Evolutionary conservation across 202 grass and related monocot species (phyloP), one percentile per base, ranked within the genome.

Genomic region (Zizania palustris): DNA sequence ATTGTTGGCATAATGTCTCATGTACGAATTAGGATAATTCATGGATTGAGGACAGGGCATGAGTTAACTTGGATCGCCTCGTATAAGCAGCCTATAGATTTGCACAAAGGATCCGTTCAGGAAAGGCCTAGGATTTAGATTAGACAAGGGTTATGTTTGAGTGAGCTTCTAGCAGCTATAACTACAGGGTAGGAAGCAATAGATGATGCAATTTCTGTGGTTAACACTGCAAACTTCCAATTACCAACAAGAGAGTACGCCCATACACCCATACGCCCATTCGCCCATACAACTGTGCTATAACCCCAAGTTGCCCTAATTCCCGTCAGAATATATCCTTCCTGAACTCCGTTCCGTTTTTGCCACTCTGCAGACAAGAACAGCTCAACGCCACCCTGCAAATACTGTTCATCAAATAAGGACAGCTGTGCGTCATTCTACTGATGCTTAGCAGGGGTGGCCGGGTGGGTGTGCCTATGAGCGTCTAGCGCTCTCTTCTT

Each of bases 291-390:
- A 28, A 28, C 28, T 28, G 0, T 28, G 28, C 28, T 28, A 28
- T 28, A 28, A 28, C 71, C n/a, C 59, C 38, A 45, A 67, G 48
- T 44, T 78, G 73, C 76, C 75, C 50, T 38, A 72, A 81, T 63
- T 77, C 80, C 93, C 77, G 71, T 80, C 63, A 63, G 61, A 50
- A 85, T 28, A 28, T 28, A 28, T 81, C 78, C 35, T 39, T 73
- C 58, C 45, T 60, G 14, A 56, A 15, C 78, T 42, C 85, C 85
- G 88, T 93, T 89, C 90, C 81, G 83, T 91, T 93, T 89, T 77
- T 87, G 88, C 90, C 88, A 93, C 88, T 85, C 34, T 49, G 57
- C 45, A 36, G 79, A 85, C 81, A 87, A 79, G 69, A 81, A 97
- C 81, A 77, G 65, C 74, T 67, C 75, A 89, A 83, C 88, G 77